A percentile compares a stretch with the other conserved stretches of the same genome.
Conservation (phyloP, 768 basidiomycete genomes). For the Mycena latifolia region DNA sequence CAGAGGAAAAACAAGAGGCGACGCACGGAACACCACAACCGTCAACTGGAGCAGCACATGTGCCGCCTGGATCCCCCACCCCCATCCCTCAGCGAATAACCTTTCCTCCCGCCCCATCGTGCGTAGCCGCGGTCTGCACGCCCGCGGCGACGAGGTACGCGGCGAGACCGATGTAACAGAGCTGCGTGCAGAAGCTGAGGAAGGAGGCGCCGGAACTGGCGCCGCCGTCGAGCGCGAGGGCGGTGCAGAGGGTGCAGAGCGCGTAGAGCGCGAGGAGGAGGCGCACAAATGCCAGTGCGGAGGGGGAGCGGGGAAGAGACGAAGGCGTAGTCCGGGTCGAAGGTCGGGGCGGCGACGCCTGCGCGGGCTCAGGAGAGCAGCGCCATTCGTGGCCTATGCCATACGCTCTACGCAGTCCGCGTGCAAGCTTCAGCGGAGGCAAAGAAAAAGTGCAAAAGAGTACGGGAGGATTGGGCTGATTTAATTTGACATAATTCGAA, state of each 20-base stretch:
- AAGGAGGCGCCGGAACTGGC: conserved; percentile 48
- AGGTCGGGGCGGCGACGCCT: conserved; percentile 56
- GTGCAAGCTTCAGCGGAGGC: too few species aligned
- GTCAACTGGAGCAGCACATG: conserved; percentile 68
- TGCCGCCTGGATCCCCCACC: conserved; percentile 63
- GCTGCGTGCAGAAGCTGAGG: conserved; percentile 70
- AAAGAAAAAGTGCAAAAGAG: too few species aligned
- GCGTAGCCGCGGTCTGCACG: conserved; percentile 65
- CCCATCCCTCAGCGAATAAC: conserved; percentile 75
- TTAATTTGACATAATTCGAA: too few species aligned
- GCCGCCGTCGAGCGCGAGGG: conserved; percentile 50
- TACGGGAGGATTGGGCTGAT: too few species aligned
- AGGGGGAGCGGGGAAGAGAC: conserved; percentile 64
- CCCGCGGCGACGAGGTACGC: conserved; percentile 73
- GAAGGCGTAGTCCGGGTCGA: conserved; percentile 52
- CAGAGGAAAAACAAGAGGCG: too few species aligned
- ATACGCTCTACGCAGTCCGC: too few species aligned
- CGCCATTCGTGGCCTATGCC: not conserved
- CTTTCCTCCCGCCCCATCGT: conserved; percentile 40
- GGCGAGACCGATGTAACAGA: conserved; percentile 71
- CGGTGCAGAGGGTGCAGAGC: conserved; percentile 54
- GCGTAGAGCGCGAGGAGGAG: conserved; percentile 65
- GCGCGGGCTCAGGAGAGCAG: conserved; percentile 38
- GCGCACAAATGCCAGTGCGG: conserved; percentile 58
- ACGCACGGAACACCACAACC: conserved; percentile 69